Evolutionary conservation across 306 rosid species (phyloP).

Genomic region (Quercus glauca): DNA sequence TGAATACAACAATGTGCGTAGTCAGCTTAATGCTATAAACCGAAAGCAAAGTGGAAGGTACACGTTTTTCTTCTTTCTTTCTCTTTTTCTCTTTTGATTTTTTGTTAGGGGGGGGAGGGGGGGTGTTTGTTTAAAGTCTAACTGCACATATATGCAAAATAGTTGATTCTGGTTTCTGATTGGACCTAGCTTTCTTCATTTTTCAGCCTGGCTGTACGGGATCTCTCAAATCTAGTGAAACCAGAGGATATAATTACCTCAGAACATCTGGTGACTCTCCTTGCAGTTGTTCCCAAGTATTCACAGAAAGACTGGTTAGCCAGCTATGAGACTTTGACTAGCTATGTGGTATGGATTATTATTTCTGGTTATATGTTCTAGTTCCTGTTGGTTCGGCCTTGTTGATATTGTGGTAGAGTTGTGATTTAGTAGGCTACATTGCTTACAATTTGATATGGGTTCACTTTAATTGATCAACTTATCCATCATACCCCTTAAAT

Average conservation of each 20-base stretch:
- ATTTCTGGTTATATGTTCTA: conserved; percentile 14
- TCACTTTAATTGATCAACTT: conserved; percentile 9
- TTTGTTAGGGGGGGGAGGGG: no score
- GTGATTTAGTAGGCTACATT: conserved; percentile 10
- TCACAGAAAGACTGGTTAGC: conserved; percentile 96
- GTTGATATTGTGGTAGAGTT: conserved; percentile 7
- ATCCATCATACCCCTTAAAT: conserved; percentile 3
- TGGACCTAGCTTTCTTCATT: conserved; percentile 20
- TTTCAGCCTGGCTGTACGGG: conserved; percentile 91
- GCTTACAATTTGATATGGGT: not conserved
- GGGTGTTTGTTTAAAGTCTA: not conserved
- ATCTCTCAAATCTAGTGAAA: conserved; percentile 84
- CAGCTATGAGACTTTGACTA: conserved; percentile 85
- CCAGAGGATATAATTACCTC: conserved; percentile 81
- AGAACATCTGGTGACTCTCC: conserved; percentile 83
- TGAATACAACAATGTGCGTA: conserved; percentile 78
- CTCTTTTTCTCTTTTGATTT: no score
- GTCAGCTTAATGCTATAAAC: conserved; percentile 89
- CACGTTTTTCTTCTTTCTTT: not conserved
- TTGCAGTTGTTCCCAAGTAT: conserved; percentile 85
- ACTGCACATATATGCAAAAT: not conserved
- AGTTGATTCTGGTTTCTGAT: not conserved
- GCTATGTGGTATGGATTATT: conserved; percentile 57
- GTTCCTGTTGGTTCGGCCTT: conserved; percentile 2
- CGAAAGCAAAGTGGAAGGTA: conserved; percentile 97